Evolutionary conservation across 1,139 yeast genomes (phyloP).

Genomic region (Geotrichum cucujoidarum): DNA sequence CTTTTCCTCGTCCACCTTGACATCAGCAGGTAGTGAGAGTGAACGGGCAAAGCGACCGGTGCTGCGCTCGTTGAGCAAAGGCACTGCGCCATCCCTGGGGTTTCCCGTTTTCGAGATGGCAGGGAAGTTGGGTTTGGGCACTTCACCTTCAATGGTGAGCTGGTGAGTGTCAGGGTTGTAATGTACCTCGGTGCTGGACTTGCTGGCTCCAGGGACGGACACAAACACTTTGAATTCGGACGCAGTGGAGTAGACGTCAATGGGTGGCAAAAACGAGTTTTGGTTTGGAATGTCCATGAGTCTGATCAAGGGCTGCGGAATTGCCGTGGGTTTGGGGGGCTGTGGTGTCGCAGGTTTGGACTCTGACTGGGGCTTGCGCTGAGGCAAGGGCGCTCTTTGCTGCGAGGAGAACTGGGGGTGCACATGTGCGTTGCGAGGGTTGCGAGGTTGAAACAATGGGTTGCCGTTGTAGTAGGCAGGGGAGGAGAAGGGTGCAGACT

Average conservation of each 20-base stretch:
- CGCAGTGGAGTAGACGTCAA: constrained; percentile 49
- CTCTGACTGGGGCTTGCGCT: neutral
- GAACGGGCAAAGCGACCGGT: constrained; percentile 44
- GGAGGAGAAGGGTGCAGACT: neutral
- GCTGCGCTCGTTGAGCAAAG: constrained; percentile 12
- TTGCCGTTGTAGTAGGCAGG: neutral
- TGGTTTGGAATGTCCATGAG: constrained; percentile 2
- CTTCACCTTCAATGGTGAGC: constrained; percentile 43
- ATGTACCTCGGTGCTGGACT: constrained; percentile 49
- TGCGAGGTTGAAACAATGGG: neutral
- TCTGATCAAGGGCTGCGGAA: neutral
- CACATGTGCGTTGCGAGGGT: no score
- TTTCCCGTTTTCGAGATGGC: neutral
- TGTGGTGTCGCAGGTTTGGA: neutral
- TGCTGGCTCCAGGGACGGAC: constrained; percentile 52
- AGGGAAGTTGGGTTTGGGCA: constrained; percentile 24
- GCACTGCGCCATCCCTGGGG: neutral
- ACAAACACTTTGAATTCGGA: constrained; percentile 44
- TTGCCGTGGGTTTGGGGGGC: neutral
- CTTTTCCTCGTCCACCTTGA: constrained; percentile 47
- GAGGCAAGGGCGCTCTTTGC: neutral
- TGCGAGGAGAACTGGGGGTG: neutral
- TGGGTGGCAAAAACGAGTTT: constrained; percentile 39
- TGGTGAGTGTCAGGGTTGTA: constrained; percentile 52
- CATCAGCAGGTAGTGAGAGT: constrained; percentile 49